A percentile compares a stretch with the other conserved stretches of the same genome.
These are phyloP conservation scores for Suhomyces prunicola DNA, from an alignment of 805 yeast species.

Conservation along the genomic window DNA sequence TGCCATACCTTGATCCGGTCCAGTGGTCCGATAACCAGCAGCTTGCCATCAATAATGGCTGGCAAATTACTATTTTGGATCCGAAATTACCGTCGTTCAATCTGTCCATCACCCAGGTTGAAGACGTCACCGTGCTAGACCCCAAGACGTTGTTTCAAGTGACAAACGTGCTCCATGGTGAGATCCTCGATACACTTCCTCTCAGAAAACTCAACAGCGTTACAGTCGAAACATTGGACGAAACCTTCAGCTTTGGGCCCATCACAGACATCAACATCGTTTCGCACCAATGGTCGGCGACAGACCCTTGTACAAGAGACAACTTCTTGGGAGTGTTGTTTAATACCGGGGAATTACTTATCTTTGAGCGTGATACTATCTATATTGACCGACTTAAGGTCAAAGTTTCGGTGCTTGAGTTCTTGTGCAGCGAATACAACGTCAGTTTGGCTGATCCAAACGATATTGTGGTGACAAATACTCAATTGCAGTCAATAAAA, in stretches of 20 bases:
- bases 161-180: constrained; percentile 24
- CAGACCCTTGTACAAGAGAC: constrained; percentile 20
- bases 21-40: constrained; percentile 36
- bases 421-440: constrained; percentile 20
- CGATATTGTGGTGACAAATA: constrained; percentile 16
- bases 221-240: constrained; percentile 23
- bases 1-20: constrained; percentile 20
- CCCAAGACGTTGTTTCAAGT: constrained; percentile 25
- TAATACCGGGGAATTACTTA: constrained; percentile 37
- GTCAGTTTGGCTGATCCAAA: constrained; percentile 14
- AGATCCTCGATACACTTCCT: constrained; percentile 25
- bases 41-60: constrained; percentile 33
- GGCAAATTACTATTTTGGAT: constrained; percentile 32
- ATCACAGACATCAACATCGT: constrained; percentile 33
- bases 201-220: constrained; percentile 27
- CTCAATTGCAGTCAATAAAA: constrained; percentile 20
- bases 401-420: constrained; percentile 24
- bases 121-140: constrained; percentile 16
- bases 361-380: constrained; percentile 26
- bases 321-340: constrained; percentile 32
- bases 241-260: constrained; percentile 27
- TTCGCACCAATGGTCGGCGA: constrained; percentile 34
- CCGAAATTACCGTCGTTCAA: constrained; percentile 34
- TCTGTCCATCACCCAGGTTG: constrained; percentile 20
- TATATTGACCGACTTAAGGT: constrained; percentile 22